A percentile compares a stretch with the other conserved stretches of the same genome.
Evolutionary conservation across 371 early-diverging fungal species (phyloP).

Genomic region (Mucor racemosus): DNA sequence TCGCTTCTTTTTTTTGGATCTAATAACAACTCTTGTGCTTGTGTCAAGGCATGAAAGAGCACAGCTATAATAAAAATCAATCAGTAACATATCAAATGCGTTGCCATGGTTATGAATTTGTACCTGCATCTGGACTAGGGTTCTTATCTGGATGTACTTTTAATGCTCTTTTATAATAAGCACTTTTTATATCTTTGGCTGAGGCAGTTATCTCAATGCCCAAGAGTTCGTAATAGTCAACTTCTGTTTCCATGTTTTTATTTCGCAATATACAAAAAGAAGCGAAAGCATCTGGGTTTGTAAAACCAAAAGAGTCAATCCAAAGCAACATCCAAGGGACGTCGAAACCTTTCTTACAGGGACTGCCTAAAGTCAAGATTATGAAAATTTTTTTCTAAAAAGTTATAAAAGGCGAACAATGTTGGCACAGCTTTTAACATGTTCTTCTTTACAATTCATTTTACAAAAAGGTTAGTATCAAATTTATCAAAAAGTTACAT

Average conservation of each 20-base stretch:
- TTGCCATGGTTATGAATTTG: neutral
- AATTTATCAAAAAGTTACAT: neutral
- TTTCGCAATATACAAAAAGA: neutral
- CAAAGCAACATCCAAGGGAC: neutral
- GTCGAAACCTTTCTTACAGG: neutral
- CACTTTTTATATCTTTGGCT: constrained; percentile 71
- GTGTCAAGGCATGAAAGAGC: constrained; percentile 41
- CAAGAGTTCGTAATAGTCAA: constrained; percentile 79
- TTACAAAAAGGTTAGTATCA: constrained; percentile 22
- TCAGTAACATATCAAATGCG: too few relatives aligned
- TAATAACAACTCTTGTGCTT: constrained; percentile 45
- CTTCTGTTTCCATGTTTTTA: constrained; percentile 42
- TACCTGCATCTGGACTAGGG: constrained; percentile 59
- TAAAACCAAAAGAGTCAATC: neutral
- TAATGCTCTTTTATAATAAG: constrained; percentile 67
- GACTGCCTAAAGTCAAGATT: constrained; percentile 9
- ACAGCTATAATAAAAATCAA: constrained; percentile 27
- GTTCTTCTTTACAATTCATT: neutral
- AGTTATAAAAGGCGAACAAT: constrained; percentile 9
- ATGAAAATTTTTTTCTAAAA: constrained; percentile 22
- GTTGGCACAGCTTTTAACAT: too few relatives aligned
- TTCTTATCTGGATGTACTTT: constrained; percentile 60
- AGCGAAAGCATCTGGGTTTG: constrained; percentile 3
- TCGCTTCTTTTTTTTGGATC: constrained; percentile 42
- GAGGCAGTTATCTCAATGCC: constrained; percentile 62